phyloP scores from a whole-genome alignment of 225 moss, liverwort and hornwort species.

The Rhytidiadelphus loreus region DNA sequence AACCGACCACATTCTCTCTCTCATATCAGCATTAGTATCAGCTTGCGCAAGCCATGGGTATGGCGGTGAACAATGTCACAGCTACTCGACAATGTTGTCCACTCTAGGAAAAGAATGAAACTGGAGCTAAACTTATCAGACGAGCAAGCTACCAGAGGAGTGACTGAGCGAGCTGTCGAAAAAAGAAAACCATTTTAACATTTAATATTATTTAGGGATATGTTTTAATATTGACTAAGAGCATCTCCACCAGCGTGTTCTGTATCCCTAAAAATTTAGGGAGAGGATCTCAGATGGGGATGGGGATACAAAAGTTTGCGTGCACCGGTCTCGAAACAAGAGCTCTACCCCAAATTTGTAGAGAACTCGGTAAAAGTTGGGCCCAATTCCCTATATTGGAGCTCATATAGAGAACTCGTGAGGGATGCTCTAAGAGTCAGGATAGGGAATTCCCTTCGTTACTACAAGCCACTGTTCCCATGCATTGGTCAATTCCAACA shows the following conservation, averaged over 20 bases:
- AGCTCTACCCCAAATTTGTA: too few relatives aligned
- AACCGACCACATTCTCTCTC: not conserved
- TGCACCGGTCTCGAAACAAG: too few relatives aligned
- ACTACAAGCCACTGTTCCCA: not conserved
- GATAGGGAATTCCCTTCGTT: not conserved
- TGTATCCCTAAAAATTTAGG: too few relatives aligned
- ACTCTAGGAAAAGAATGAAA: not conserved
- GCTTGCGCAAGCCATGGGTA: not conserved
- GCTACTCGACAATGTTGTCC: not conserved
- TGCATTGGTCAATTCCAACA: not conserved
- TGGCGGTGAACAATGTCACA: not conserved
- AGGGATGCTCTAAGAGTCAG: too few relatives aligned
- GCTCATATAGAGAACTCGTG: too few relatives aligned
- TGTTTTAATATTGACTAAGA: not conserved
- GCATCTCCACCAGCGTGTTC: too few relatives aligned
- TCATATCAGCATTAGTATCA: not conserved
- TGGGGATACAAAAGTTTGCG: too few relatives aligned
- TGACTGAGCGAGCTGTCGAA: too few relatives aligned
- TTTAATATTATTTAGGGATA: not conserved
- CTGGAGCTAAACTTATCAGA: too few relatives aligned
- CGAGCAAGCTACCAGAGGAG: not conserved
- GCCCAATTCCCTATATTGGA: too few relatives aligned
- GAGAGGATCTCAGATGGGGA: too few relatives aligned
- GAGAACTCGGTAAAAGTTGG: too few relatives aligned
- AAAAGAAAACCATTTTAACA: not conserved